These are phyloP conservation scores for Ceriops decandra DNA, from an alignment of 345 rosid genomes.

Conservation along the genomic window DNA sequence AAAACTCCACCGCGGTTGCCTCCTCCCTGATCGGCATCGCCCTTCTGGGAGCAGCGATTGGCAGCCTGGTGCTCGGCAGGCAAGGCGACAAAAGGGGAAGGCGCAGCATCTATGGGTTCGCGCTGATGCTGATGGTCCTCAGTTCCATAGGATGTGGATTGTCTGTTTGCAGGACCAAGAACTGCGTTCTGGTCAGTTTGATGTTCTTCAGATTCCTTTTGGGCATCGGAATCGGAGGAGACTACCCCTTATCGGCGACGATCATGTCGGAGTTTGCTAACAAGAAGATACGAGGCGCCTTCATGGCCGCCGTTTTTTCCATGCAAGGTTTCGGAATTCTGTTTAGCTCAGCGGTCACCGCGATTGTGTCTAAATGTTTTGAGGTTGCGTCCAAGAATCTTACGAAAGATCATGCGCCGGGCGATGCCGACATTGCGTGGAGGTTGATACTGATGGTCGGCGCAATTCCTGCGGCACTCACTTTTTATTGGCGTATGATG, in stretches of 20 bases:
- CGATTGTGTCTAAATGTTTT: slow-evolving; percentile 43
- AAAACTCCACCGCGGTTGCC: slow-evolving; percentile 15
- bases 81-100: slow-evolving; percentile 62
- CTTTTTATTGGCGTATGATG: slow-evolving; percentile 73
- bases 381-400: slow-evolving; percentile 10
- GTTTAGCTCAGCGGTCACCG: slow-evolving; percentile 48
- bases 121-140: slow-evolving; percentile 49
- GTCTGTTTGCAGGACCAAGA: slow-evolving; percentile 48
- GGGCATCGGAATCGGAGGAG: slow-evolving; percentile 76
- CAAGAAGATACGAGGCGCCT: slow-evolving; percentile 63
- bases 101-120: slow-evolving; percentile 53
- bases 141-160: slow-evolving; percentile 64
- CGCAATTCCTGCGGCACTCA: slow-evolving; percentile 72
- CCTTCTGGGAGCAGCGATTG: slow-evolving; percentile 55
- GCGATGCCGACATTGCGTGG: slow-evolving; percentile 60
- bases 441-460: slow-evolving; percentile 70
- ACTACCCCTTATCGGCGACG: slow-evolving; percentile 73
- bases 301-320: slow-evolving; percentile 67
- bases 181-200: slow-evolving; percentile 53
- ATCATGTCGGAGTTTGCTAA: slow-evolving; percentile 85
- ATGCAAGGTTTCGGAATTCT: slow-evolving; percentile 76
- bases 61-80: slow-evolving; percentile 58
- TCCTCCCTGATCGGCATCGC: slow-evolving; percentile 42
- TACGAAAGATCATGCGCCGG: slow-evolving; percentile 26
- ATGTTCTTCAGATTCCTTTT: slow-evolving; percentile 60